phyloP scores from a whole-genome alignment of 768 basidiomycete species.

The Trametopsis cervina region DNA sequence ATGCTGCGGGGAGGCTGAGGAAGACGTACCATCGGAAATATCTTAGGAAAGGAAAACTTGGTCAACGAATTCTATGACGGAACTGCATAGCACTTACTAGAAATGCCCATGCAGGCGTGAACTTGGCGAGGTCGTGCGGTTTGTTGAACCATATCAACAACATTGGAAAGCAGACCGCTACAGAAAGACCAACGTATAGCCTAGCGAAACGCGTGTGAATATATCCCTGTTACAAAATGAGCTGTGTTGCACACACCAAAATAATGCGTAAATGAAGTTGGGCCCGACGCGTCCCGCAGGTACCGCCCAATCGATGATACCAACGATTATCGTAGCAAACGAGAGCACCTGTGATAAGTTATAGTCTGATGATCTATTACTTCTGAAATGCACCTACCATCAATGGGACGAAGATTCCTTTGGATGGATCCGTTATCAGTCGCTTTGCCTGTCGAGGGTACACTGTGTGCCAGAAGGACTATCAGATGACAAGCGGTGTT shows the following conservation, averaged over 20 bases:
- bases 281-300: conserved; percentile 29
- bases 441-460: conserved; percentile 37
- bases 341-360: conserved; percentile 32
- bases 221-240: no score
- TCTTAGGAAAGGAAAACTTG: background rate
- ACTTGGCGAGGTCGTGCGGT: conserved; percentile 36
- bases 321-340: conserved; percentile 43
- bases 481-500: no score
- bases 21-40: conserved; percentile 28
- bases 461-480: no score
- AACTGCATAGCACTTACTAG: conserved; percentile 25
- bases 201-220: no score
- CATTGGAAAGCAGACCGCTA: conserved; percentile 38
- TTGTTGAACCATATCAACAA: conserved; percentile 44
- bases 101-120: conserved; percentile 31
- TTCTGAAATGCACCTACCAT: conserved; percentile 24
- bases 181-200: conserved; percentile 34
- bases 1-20: background rate
- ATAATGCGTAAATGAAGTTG: conserved; percentile 33
- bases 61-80: background rate
- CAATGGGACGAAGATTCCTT: conserved; percentile 37
- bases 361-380: background rate
- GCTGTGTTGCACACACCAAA: conserved; percentile 35
- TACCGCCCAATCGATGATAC: conserved; percentile 40
- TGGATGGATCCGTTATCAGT: conserved; percentile 37